A percentile compares a stretch with the other conserved stretches of the same genome.
phyloP scores from a whole-genome alignment of 106 monocot genomes.

The Dactylorhiza incarnata region DNA sequence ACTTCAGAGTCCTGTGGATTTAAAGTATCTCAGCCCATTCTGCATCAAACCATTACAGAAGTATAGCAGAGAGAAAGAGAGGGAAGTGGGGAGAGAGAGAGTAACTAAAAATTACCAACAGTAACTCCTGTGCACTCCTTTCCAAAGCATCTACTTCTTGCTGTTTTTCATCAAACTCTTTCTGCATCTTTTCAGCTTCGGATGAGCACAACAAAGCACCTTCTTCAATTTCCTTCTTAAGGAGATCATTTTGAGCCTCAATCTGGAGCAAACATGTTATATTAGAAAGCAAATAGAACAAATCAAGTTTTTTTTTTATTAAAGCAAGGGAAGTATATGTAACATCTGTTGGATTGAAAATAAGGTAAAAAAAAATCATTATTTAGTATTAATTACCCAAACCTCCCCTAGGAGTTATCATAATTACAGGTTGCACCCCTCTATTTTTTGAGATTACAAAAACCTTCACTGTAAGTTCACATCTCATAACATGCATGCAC shows the following conservation, averaged over 20 bases:
- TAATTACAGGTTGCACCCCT: no score
- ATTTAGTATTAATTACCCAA: no score
- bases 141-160: constrained; percentile 35
- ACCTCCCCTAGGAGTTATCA: no score
- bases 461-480: no score
- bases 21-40: not conserved
- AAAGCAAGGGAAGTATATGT: no score
- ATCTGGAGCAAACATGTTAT: constrained; percentile 22
- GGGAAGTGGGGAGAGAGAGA: not conserved
- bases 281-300: no score
- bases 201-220: constrained; percentile 34
- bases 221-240: constrained; percentile 59
- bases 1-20: constrained; percentile 42
- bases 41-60: not conserved
- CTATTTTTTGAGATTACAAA: no score
- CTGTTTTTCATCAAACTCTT: constrained; percentile 27
- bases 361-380: no score
- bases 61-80: not conserved
- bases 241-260: constrained; percentile 20
- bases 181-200: constrained; percentile 34
- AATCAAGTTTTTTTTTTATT: no score
- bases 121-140: constrained; percentile 42
- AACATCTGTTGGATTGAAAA: no score
- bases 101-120: constrained; percentile 31
- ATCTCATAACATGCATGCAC: no score